Conservation (phyloP, 2,329 filamentous ascomycete species). For the Epichloe brachyelytri region DNA sequence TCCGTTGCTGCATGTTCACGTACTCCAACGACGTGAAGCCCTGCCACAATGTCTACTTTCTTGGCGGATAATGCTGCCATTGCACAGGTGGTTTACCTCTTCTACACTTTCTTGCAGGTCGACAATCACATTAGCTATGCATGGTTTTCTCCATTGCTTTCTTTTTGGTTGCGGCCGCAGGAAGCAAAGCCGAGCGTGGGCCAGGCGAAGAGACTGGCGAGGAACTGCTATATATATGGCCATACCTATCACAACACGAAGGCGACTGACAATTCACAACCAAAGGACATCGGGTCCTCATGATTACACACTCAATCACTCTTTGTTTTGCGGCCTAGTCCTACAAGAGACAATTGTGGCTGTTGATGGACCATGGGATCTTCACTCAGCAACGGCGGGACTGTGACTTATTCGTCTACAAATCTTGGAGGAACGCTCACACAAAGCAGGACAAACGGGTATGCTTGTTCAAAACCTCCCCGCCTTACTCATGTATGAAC, state of each 20-base stretch:
- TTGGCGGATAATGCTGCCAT: not conserved
- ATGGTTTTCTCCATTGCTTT: not conserved
- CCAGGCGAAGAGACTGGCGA: not conserved
- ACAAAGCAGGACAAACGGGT: conserved; percentile 28
- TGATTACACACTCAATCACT: not conserved
- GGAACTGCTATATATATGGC: not conserved
- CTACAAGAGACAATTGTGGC: not conserved
- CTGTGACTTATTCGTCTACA: not conserved
- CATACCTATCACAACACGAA: not conserved
- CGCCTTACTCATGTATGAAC: not conserved
- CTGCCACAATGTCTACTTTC: no score
- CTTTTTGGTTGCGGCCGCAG: not conserved
- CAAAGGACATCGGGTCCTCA: not conserved
- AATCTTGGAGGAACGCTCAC: conserved; percentile 11
- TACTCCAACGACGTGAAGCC: no score
- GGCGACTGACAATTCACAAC: not conserved
- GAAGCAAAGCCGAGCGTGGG: not conserved
- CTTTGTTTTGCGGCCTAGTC: not conserved
- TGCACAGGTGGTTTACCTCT: not conserved
- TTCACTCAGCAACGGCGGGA: not conserved
- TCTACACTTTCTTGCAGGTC: not conserved
- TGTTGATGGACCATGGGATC: not conserved
- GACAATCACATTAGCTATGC: not conserved
- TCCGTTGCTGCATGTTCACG: no score
- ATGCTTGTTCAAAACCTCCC: conserved; percentile 3